Base-by-base conservation (phyloP, 2,329 filamentous ascomycete genomes). In the Fusarium redolens region DNA sequence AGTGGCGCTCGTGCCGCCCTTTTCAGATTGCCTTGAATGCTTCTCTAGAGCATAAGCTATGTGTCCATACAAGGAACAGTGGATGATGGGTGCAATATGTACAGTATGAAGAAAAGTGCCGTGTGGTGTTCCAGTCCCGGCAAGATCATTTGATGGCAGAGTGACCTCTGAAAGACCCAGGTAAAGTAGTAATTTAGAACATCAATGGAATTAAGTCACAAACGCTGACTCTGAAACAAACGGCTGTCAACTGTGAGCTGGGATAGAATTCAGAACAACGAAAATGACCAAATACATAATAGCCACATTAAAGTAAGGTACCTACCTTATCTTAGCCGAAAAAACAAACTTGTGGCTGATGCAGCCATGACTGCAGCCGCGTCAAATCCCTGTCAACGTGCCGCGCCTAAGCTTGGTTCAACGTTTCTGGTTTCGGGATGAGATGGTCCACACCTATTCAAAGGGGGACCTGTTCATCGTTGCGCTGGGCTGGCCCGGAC, bases 341-440 rank as follows among this genome's bases (percentile, higher is more conserved):
- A 77, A 77, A 76, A 68, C 64, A 61, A 72, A 68, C 68, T 52
- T 77, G 75, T 77, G 75, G 75, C 75, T 78, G 68, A 65, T 54
- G 60, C 62, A 41, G 63, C 58, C 69, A 62, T 64, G 51, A 69
- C 56, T 73, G 67, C 75, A 77, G 74, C 66, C 73, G 67, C 73
- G 72, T 66, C 71, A 71, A 68, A 77, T 69, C 76, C 76, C 69
- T 77, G 76, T 75, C 75, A 67, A 73, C 57, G 77, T 77, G 66
- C 72, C 76, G 76, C 76, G 76, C 54, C 76, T 78, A 78, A 78
- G 76, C 73, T 78, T 78, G 75, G 76, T 77, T 78, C 76, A 78
- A 78, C 76, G 76, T 78, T 69, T 75, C 65, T 75, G 64, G 71
- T 71, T 73, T 63, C 67, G 52, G 71, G 75, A 68, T 55, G 50